phyloP scores from a whole-genome alignment of 1,284 basidiomycete species.

The Cryptococcus sp. region DNA sequence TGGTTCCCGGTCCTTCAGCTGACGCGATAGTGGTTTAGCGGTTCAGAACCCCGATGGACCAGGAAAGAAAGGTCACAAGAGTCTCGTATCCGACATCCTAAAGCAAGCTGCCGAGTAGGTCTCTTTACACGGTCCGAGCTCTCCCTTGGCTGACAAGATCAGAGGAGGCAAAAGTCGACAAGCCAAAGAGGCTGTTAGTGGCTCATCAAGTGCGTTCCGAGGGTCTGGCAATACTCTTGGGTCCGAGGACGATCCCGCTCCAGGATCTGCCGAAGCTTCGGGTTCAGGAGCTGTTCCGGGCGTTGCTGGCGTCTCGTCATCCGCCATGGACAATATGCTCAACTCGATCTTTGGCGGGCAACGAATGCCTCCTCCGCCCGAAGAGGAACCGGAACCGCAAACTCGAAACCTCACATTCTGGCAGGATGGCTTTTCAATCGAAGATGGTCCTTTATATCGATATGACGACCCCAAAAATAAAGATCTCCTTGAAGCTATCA shows the following conservation, averaged over 20 bases:
- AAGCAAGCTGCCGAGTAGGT: constrained; percentile 74
- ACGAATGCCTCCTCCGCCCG: constrained; percentile 6
- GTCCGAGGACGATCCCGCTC: constrained; percentile 74
- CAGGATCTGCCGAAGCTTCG: constrained; percentile 45
- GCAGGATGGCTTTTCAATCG: constrained; percentile 89
- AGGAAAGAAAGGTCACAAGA: constrained; percentile 54
- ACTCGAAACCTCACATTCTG: constrained; percentile 85
- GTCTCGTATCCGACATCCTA: constrained; percentile 75
- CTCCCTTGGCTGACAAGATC: neutral
- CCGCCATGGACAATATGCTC: constrained; percentile 16
- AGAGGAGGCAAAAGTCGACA: neutral
- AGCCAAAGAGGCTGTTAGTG: constrained; percentile 11
- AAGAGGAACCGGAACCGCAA: constrained; percentile 57
- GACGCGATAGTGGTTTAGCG: constrained; percentile 77
- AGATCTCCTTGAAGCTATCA: constrained; percentile 70
- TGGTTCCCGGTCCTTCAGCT: no score
- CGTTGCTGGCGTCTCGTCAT: constrained; percentile 8
- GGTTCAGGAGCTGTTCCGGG: neutral
- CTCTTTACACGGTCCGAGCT: neutral
- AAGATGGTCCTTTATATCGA: constrained; percentile 77
- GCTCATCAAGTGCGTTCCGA: constrained; percentile 51
- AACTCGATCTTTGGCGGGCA: constrained; percentile 5
- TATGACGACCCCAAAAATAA: constrained; percentile 80
- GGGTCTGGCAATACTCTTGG: constrained; percentile 82
- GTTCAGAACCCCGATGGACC: constrained; percentile 70